Evolutionary conservation across 2,329 filamentous ascomycete species (phyloP).

Genomic region (Colletotrichum musae): DNA sequence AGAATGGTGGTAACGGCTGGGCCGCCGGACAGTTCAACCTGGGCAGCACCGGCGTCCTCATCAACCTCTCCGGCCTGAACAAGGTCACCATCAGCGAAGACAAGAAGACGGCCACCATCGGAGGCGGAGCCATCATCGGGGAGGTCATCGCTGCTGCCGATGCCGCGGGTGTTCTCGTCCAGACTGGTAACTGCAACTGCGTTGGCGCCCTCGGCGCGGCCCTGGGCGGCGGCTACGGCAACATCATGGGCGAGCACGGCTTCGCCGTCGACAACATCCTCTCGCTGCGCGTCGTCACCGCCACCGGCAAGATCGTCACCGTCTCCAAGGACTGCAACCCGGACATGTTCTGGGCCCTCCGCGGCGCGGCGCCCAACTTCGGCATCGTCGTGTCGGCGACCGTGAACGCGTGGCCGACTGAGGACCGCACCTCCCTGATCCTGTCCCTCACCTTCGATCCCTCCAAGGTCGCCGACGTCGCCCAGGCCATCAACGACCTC

Average conservation of each 20-base stretch:
- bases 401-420: slow-evolving; percentile 55
- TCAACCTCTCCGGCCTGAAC: too few species aligned
- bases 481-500: slow-evolving; percentile 54
- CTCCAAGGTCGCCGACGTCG: slow-evolving; percentile 49
- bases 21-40: too few species aligned
- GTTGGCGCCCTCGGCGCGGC: slow-evolving; percentile 42
- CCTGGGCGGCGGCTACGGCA: slow-evolving; percentile 42
- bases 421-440: slow-evolving; percentile 45
- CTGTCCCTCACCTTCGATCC: slow-evolving; percentile 45
- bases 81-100: too few species aligned
- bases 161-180: too few species aligned
- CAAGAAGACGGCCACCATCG: too few species aligned
- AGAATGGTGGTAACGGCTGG: too few species aligned
- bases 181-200: slow-evolving; percentile 44
- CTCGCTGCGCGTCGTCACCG: slow-evolving; percentile 48
- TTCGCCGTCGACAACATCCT: slow-evolving; percentile 51
- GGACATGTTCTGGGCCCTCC: slow-evolving; percentile 64
- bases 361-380: slow-evolving; percentile 65
- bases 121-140: too few species aligned
- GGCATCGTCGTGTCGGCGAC: slow-evolving; percentile 63
- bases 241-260: slow-evolving; percentile 40
- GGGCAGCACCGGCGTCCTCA: too few species aligned
- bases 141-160: too few species aligned
- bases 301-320: slow-evolving; percentile 45
- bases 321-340: slow-evolving; percentile 45